Evolutionary conservation across 140 eudicot species (phyloP).

Genomic region (Bidens hawaiensis): DNA sequence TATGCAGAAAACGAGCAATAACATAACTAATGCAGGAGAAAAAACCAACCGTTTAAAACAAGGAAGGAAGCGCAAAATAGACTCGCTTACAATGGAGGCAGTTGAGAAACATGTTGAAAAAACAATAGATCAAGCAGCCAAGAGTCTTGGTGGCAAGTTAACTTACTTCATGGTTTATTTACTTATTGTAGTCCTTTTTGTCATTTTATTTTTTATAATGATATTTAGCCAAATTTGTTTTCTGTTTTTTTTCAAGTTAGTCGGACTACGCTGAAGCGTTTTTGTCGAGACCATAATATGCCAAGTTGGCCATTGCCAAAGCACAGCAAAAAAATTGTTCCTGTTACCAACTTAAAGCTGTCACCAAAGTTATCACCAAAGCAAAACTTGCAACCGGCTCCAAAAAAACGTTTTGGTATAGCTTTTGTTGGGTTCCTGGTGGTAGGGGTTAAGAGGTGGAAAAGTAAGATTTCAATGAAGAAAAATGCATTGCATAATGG

Average conservation of each 20-base stretch:
- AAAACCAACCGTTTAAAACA: not conserved
- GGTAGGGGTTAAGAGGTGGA: conserved; percentile 10
- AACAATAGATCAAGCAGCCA: conserved; percentile 20
- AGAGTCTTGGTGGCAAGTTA: conserved; percentile 20
- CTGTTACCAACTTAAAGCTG: not conserved
- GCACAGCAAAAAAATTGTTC: conserved; percentile 1
- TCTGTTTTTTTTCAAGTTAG: conserved; percentile 25
- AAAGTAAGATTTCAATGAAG: not conserved
- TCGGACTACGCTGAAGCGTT: conserved; percentile 27
- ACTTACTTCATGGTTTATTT: not conserved
- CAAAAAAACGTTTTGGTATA: not conserved
- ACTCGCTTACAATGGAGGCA: conserved; percentile 15
- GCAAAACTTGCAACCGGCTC: not conserved
- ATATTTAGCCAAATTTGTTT: not conserved
- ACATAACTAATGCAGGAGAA: not conserved
- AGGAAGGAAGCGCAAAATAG: conserved; percentile 8
- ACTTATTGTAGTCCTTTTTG: not conserved
- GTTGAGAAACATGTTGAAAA: conserved; percentile 9
- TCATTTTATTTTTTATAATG: not conserved
- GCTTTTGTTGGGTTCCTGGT: not conserved
- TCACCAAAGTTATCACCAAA: not conserved
- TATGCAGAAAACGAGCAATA: not conserved
- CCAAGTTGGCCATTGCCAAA: conserved; percentile 23
- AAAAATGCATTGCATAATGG: not conserved
- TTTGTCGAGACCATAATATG: conserved; percentile 23